These are phyloP conservation scores for Chaetomium cochliodes DNA, from an alignment of 495 filamentous ascomycete species.

Conservation along the genomic window DNA sequence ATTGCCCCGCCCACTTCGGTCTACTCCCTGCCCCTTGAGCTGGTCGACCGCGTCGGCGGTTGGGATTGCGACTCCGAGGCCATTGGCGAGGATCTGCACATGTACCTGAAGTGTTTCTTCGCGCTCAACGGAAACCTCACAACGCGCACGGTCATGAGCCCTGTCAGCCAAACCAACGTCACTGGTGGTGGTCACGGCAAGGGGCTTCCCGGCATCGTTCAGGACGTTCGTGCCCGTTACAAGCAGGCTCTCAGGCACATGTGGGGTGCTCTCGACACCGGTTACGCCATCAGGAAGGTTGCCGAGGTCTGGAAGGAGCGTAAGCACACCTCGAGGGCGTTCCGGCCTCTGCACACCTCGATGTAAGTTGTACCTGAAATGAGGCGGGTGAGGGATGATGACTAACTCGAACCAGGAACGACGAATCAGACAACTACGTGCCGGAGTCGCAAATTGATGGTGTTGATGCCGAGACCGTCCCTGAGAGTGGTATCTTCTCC, in stretches of 20 bases:
- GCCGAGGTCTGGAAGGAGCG: conserved; percentile 51
- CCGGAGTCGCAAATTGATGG: conserved; percentile 45
- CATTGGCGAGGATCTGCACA: conserved; percentile 71
- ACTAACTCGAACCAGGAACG: conserved; percentile 29
- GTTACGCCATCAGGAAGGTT: conserved; percentile 55
- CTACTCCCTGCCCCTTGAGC: conserved; percentile 61
- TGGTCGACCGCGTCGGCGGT: conserved; percentile 62
- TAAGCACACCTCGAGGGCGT: conserved; percentile 50
- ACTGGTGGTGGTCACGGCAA: conserved; percentile 52
- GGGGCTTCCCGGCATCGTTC: conserved; percentile 49
- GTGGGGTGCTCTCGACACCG: conserved; percentile 69
- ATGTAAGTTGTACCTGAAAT: conserved; percentile 33
- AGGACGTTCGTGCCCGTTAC: conserved; percentile 59
- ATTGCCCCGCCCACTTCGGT: conserved; percentile 68
- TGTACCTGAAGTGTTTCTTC: conserved; percentile 75
- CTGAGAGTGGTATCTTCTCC: conserved; percentile 49
- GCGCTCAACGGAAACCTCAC: conserved; percentile 62
- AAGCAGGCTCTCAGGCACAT: conserved; percentile 67
- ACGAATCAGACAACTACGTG: conserved; percentile 47
- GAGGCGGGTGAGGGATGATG: not conserved
- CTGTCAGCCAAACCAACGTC: conserved; percentile 68
- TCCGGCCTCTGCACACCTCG: conserved; percentile 51
- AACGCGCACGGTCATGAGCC: conserved; percentile 53
- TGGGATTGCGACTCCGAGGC: conserved; percentile 66
- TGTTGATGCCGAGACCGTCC: conserved; percentile 37